Evolutionary conservation across 805 yeast species (phyloP).

Genomic region (Ogataea trehalophila): DNA sequence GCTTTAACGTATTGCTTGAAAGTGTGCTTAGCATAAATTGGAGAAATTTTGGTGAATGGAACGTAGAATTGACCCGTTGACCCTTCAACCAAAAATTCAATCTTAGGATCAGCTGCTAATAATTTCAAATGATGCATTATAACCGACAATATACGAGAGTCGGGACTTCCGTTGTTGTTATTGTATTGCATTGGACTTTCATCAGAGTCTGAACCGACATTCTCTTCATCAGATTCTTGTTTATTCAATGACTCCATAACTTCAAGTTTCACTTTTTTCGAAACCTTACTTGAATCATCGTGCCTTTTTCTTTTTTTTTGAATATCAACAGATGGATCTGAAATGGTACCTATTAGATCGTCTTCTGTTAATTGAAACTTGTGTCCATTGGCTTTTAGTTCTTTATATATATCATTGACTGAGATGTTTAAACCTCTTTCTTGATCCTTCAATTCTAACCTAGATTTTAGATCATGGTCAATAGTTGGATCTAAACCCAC

Average conservation of each 20-base stretch:
- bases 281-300: slow-evolving; percentile 7
- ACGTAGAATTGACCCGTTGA: slow-evolving; percentile 55
- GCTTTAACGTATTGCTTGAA: slow-evolving; percentile 56
- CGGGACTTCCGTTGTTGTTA: slow-evolving; percentile 13
- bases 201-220: slow-evolving; percentile 26
- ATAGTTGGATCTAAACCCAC: slow-evolving; percentile 30
- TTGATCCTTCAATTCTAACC: slow-evolving; percentile 31
- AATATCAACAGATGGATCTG: slow-evolving; percentile 30
- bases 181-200: slow-evolving; percentile 8
- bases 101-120: slow-evolving; percentile 43
- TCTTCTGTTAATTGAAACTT: slow-evolving; percentile 31
- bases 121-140: slow-evolving; percentile 60
- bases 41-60: slow-evolving; percentile 52
- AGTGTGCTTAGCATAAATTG: slow-evolving; percentile 41
- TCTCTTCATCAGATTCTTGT: slow-evolving; percentile 17
- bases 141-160: slow-evolving; percentile 20
- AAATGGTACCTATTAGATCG: slow-evolving; percentile 33
- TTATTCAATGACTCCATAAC: slow-evolving; percentile 27
- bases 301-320: slow-evolving; percentile 10
- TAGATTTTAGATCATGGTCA: slow-evolving; percentile 21
- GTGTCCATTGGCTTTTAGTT: slow-evolving; percentile 28
- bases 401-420: slow-evolving; percentile 38
- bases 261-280: slow-evolving; percentile 27
- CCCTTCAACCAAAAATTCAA: slow-evolving; percentile 59
- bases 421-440: slow-evolving; percentile 34